These are phyloP conservation scores for Volutella citrinella DNA, from an alignment of 2,329 filamentous ascomycete genomes.

Conservation along the genomic window DNA sequence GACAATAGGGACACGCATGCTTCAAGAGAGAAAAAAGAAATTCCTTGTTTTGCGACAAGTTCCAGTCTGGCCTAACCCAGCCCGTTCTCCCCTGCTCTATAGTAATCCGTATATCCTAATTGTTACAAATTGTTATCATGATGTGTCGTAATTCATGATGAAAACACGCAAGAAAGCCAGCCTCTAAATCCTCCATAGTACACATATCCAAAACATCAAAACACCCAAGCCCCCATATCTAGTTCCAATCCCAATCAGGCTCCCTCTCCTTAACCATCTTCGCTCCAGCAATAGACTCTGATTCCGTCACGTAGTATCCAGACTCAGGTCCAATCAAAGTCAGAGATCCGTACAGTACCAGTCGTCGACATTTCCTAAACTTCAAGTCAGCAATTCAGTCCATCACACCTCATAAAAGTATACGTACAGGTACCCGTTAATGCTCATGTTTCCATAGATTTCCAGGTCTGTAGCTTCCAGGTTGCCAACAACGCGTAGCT, in stretches of 20 bases:
- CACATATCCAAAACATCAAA: neutral
- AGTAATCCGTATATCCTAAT: too few species aligned
- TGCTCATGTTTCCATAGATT: conserved; percentile 44
- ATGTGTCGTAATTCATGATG: too few species aligned
- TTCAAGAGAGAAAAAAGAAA: too few species aligned
- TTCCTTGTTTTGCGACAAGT: too few species aligned
- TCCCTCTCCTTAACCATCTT: conserved; percentile 40
- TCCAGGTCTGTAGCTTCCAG: conserved; percentile 42
- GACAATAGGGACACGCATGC: too few species aligned
- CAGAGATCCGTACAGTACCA: conserved; percentile 45
- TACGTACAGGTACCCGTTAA: conserved; percentile 43
- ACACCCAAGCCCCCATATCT: too few species aligned
- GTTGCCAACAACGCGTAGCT: conserved; percentile 41
- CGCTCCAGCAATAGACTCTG: conserved; percentile 41
- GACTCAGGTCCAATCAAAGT: conserved; percentile 45
- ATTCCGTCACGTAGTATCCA: conserved; percentile 40
- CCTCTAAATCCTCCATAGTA: too few species aligned
- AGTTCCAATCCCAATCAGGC: conserved; percentile 39
- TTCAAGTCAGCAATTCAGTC: conserved; percentile 5
- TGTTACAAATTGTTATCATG: too few species aligned
- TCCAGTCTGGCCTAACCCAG: too few species aligned
- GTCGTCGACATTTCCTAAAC: conserved; percentile 37
- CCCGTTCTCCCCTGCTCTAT: too few species aligned
- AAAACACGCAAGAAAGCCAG: too few species aligned
- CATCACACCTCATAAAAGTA: neutral